phyloP scores from a whole-genome alignment of 2,329 filamentous ascomycete species.

The Verruconis gallopava region DNA sequence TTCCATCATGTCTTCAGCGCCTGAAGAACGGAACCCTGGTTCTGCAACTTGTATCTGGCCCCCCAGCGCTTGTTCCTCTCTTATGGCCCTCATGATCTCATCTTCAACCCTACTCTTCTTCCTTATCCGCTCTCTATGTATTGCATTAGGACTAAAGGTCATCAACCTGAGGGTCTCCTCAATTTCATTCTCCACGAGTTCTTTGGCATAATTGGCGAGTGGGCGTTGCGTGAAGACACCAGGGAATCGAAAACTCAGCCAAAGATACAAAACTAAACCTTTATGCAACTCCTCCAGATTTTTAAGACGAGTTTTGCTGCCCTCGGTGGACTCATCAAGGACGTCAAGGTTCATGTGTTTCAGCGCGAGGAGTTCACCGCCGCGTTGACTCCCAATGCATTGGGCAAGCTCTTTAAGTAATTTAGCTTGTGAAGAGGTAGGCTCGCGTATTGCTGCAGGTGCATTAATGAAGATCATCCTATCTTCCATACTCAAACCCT shows the following conservation, averaged over 20 bases:
- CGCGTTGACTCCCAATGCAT: slow-evolving; percentile 54
- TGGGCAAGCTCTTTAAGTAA: slow-evolving; percentile 53
- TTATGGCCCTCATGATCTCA: background rate
- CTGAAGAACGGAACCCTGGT: too few species aligned
- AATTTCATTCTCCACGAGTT: slow-evolving; percentile 64
- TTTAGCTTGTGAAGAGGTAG: slow-evolving; percentile 23
- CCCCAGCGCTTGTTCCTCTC: too few species aligned
- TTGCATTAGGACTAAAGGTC: background rate
- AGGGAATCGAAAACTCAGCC: slow-evolving; percentile 81
- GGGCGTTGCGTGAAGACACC: slow-evolving; percentile 65
- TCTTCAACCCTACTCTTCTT: background rate
- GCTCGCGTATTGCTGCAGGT: slow-evolving; percentile 48
- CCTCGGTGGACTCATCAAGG: slow-evolving; percentile 44
- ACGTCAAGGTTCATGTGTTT: slow-evolving; percentile 56
- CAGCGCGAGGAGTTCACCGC: slow-evolving; percentile 60
- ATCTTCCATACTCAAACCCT: slow-evolving; percentile 56
- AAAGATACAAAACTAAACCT: slow-evolving; percentile 72
- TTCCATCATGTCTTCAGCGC: too few species aligned
- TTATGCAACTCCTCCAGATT: slow-evolving; percentile 70
- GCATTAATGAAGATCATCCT: slow-evolving; percentile 62
- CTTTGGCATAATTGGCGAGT: slow-evolving; percentile 68
- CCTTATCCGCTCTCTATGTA: slow-evolving; percentile 1
- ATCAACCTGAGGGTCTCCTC: slow-evolving; percentile 24
- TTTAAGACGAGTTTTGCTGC: slow-evolving; percentile 45
- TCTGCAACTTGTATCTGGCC: too few species aligned